Base-by-base conservation (phyloP, 495 filamentous ascomycete genomes). In the Tuber borchii region DNA sequence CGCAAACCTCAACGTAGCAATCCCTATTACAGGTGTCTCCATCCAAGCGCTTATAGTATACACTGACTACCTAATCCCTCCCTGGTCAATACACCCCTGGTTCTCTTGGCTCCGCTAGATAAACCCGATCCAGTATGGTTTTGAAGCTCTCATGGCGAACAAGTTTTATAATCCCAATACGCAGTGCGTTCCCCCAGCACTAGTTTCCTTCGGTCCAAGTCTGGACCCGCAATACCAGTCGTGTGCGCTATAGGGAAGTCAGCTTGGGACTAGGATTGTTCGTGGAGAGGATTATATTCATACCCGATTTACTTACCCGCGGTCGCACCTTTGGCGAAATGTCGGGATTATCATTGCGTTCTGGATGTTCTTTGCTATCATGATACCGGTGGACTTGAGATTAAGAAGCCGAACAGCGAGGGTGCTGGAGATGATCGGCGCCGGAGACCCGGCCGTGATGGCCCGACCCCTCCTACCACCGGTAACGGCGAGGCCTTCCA, bases 81-180 rank as follows among this genome's bases (percentile, higher is more conserved):
- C 88, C 0, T 86, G 84, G 68, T 87, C 90, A 73, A 94, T 95
- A 92, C 89, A 89, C 73, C 89, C 91, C 0, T 96, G 92, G 92
- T 90, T 94, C 71, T 87, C 88, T 71, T 97, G 93, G 93, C 84
- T 95, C 2, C 87, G 87, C 22, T 91, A 88, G 85, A 87, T 95
- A 74, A 92, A 95, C 74, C 93, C 93, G 0, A 84, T 95, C 8
- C 86, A 89, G 51, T 97, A 94, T 78, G 88, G 88, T 0, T 94
- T 93, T 74, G 93, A 92, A 83, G 88, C 85, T 0, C 77, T 91
- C 42, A 87, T 93, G 86, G 79, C 88, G 0, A 93, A 93, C 75
- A 91, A 94, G 78, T 91, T 93, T 76, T 85, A 89, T 80, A 85
- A 84, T 5, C 84, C 84, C n/a, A 76, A 86, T 14, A 74, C 72